Evolutionary conservation across 768 basidiomycete genomes (phyloP).

Genomic region (Suillus subalutaceus): DNA sequence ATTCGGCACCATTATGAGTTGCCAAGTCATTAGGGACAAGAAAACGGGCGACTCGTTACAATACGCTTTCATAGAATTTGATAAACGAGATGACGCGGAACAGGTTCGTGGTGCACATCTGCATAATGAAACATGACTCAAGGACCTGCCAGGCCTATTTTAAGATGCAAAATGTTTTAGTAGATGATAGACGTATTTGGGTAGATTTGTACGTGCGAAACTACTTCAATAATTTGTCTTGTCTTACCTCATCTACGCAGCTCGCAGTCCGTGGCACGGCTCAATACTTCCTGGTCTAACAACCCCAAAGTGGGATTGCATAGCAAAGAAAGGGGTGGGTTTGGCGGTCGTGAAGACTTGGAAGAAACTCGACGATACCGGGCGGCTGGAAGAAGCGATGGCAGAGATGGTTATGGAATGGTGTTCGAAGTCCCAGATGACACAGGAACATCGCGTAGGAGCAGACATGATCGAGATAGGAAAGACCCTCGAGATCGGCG

Average conservation of each 20-base stretch:
- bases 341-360: slow-evolving; percentile 75
- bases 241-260: slow-evolving; percentile 37
- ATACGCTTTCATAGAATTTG: slow-evolving; percentile 99
- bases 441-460: slow-evolving; percentile 40
- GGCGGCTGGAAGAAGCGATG: slow-evolving; percentile 32
- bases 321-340: slow-evolving; percentile 43
- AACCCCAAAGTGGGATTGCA: slow-evolving; percentile 57
- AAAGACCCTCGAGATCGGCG: slow-evolving; percentile 28
- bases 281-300: slow-evolving; percentile 85
- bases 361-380: slow-evolving; percentile 75
- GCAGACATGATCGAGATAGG: slow-evolving; percentile 49
- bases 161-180: slow-evolving; percentile 99
- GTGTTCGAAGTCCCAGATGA: slow-evolving; percentile 77
- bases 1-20: slow-evolving; percentile 95
- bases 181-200: slow-evolving; percentile 98
- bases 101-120: slow-evolving; percentile 55
- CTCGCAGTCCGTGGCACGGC: slow-evolving; percentile 92
- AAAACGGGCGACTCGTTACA: slow-evolving; percentile 95
- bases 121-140: slow-evolving; percentile 10
- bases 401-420: slow-evolving; percentile 61
- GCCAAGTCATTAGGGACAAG: slow-evolving; percentile 96
- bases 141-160: slow-evolving; percentile 77
- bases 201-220: slow-evolving; percentile 84
- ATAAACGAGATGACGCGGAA: slow-evolving; percentile 90
- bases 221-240: background rate